phyloP scores from a whole-genome alignment of 1,139 yeast species.

The Scheffersomyces insectosa region DNA sequence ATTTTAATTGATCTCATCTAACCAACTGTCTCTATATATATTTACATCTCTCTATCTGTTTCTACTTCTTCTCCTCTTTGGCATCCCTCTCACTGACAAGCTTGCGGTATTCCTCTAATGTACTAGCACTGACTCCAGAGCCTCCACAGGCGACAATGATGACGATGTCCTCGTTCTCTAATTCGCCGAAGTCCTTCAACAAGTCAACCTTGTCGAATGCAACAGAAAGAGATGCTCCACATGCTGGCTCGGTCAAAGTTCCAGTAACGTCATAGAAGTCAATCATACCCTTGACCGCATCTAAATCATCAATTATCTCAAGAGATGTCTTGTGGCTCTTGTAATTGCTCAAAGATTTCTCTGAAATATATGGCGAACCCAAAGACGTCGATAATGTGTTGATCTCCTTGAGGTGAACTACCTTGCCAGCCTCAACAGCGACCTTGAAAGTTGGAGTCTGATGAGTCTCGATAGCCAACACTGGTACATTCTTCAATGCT shows the following conservation, averaged over 20 bases:
- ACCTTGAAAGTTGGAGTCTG: constrained; percentile 41
- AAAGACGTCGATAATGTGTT: constrained; percentile 41
- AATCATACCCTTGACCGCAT: constrained; percentile 33
- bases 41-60: too few species aligned
- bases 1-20: too few species aligned
- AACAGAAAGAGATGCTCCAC: constrained; percentile 39
- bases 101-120: constrained; percentile 4
- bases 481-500: constrained; percentile 19
- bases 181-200: constrained; percentile 19
- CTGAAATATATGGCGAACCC: constrained; percentile 40
- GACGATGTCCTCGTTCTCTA: constrained; percentile 31
- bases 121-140: constrained; percentile 19
- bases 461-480: constrained; percentile 37
- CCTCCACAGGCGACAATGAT: constrained; percentile 46
- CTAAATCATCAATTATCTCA: constrained; percentile 35
- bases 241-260: constrained; percentile 40
- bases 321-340: constrained; percentile 18
- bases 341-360: constrained; percentile 28
- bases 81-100: neutral
- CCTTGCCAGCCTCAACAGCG: constrained; percentile 28
- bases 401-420: constrained; percentile 29
- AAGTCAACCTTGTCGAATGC: constrained; percentile 24
- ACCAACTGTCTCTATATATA: too few species aligned
- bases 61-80: neutral
- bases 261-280: constrained; percentile 26